Conservation (phyloP, 495 filamentous ascomycete species). For the Pseudoneurospora amorphoporcata region DNA sequence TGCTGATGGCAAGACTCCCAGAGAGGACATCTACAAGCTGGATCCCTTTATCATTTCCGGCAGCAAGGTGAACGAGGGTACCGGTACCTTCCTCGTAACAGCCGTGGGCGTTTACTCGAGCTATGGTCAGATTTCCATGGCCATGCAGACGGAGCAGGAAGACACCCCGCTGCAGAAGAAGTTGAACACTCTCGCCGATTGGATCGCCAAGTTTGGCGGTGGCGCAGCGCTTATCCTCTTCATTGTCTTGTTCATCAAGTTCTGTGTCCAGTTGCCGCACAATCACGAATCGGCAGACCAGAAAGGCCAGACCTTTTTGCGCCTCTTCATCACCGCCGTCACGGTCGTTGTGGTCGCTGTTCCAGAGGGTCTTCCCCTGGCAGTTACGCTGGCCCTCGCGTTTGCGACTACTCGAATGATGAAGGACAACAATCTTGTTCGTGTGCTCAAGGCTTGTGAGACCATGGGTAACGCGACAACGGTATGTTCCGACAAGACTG, state of each 20-base stretch:
- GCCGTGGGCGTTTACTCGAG: constrained; percentile 76
- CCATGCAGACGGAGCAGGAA: constrained; percentile 76
- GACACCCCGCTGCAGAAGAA: constrained; percentile 89
- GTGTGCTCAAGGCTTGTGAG: constrained; percentile 82
- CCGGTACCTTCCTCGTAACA: constrained; percentile 79
- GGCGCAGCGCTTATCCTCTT: constrained; percentile 78
- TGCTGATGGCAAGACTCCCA: constrained; percentile 17
- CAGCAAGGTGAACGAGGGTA: constrained; percentile 82
- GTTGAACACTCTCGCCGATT: constrained; percentile 76
- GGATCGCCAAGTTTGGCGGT: constrained; percentile 84
- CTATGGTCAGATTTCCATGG: constrained; percentile 91
- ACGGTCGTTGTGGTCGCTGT: constrained; percentile 98
- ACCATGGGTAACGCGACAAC: constrained; percentile 97
- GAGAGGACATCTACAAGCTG: constrained; percentile 61
- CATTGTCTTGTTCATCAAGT: constrained; percentile 83
- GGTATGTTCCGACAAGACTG: constrained; percentile 95
- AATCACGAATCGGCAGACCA: constrained; percentile 44
- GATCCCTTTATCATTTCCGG: constrained; percentile 95
- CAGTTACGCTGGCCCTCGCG: constrained; percentile 88
- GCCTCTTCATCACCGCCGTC: constrained; percentile 91
- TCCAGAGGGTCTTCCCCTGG: constrained; percentile 83
- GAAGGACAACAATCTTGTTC: constrained; percentile 89
- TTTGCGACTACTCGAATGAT: constrained; percentile 94
- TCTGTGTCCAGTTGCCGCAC: constrained; percentile 53
- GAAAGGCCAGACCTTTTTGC: constrained; percentile 82